Evolutionary conservation across 208 protist genomes (phyloP), one percentile per base, ranked within the genome.

Genomic region (Trypanosoma melophagium): DNA sequence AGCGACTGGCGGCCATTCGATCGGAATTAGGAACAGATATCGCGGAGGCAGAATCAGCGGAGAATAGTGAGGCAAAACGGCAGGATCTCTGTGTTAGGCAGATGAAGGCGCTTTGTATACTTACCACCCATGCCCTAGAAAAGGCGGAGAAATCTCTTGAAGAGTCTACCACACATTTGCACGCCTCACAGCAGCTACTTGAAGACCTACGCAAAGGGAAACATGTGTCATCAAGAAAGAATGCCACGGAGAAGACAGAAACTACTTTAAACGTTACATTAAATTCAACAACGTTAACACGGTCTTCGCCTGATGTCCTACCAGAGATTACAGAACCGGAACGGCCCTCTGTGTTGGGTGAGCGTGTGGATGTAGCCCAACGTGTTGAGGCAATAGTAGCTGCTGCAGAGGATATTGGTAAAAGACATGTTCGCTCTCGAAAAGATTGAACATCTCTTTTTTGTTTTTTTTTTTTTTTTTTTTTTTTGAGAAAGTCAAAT

Each of bases 61-160:
- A 88, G 9, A 69, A 61, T 28, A 45, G 62, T 16, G 75, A 75
- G 10, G 64, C 58, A 41, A 84, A 83, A 56, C 42, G 86, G 71
- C 28, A 47, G 7, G 81, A 89, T 52, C 69, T 92, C 25, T 93
- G 85, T 60, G 56, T 68, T 21, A 78, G 90, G 2, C 90, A 95
- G 62, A 55, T 92, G 10, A 79, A 71, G 17, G 90, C 90, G 8
- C 68, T 95, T 17, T 76, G 66, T 56, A 66, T 76, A 38, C 73
- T 95, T 1, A 84, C 81, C 8, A 55, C 70, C 9, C 77, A 79
- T 7, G 83, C 73, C 0, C 35, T 87, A 38, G 44, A 5, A 5
- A 74, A 83, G 45, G 58, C 63, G 28, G 66, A 76, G 64, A 57
- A 60, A 8, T 74, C 74, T 49, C 50, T 94, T 25, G 71, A 60